Evolutionary conservation across 805 yeast genomes (phyloP).

Genomic region (Hanseniaspora thailandica): DNA sequence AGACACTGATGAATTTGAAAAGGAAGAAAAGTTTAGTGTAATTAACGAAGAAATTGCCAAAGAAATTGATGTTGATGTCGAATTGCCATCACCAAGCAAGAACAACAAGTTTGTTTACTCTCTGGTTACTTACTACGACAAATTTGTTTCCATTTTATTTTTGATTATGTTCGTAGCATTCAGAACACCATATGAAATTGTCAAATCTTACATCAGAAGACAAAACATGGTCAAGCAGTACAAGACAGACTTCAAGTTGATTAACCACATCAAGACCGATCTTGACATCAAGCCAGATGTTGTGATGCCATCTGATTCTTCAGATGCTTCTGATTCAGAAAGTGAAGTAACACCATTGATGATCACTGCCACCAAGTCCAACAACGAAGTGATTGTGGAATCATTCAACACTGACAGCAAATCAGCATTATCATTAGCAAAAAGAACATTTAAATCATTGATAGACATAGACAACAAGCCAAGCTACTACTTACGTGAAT

Average conservation of each 20-base stretch:
- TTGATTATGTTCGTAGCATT: not conserved
- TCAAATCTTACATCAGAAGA: constrained; percentile 5
- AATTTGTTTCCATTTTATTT: not conserved
- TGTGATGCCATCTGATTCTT: not conserved
- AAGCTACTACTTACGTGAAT: constrained; percentile 25
- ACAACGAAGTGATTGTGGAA: constrained; percentile 5
- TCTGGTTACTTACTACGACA: not conserved
- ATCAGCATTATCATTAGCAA: constrained; percentile 9
- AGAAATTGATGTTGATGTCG: constrained; percentile 6
- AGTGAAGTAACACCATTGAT: not conserved
- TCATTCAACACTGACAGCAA: constrained; percentile 2
- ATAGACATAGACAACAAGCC: constrained; percentile 23
- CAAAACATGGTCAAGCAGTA: not conserved
- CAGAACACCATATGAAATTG: constrained; percentile 8
- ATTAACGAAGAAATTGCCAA: constrained; percentile 1
- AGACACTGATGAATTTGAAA: not conserved
- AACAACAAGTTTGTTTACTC: not conserved
- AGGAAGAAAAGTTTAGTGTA: not conserved
- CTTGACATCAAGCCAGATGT: not conserved
- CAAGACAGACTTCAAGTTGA: constrained; percentile 6
- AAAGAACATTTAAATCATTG: constrained; percentile 12
- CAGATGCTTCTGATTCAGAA: not conserved
- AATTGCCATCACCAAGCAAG: not conserved
- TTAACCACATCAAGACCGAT: constrained; percentile 3
- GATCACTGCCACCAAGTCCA: constrained; percentile 1